Conservation (phyloP, 78 protist genomes). For the Protostelium mycophagum region DNA sequence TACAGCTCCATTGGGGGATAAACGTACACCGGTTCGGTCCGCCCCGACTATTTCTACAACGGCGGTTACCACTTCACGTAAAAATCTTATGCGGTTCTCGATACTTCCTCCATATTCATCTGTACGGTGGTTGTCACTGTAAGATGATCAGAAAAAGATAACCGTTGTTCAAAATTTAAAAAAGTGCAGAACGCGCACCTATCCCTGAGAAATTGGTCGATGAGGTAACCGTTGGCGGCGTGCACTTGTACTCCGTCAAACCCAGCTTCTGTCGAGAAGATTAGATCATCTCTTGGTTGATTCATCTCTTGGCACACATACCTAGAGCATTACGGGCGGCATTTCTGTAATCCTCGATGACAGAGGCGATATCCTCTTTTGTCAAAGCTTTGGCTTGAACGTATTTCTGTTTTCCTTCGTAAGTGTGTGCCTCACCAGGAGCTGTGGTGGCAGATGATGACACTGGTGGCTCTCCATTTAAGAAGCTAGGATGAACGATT, state of each 20-base stretch:
- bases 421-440: background rate
- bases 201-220: conserved; percentile 34
- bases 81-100: conserved; percentile 58
- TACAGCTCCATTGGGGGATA: background rate
- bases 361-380: background rate
- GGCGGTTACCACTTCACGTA: conserved; percentile 9
- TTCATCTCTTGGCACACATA: too few relatives aligned
- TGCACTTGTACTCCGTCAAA: conserved; percentile 70
- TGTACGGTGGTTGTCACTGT: conserved; percentile 51
- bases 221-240: conserved; percentile 80
- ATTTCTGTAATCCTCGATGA: background rate
- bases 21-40: background rate
- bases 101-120: conserved; percentile 75
- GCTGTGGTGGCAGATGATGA: background rate
- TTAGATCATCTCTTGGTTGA: too few relatives aligned
- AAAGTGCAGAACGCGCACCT: too few relatives aligned
- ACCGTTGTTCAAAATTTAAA: too few relatives aligned
- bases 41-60: background rate
- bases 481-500: background rate
- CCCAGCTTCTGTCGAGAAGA: too few relatives aligned
- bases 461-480: background rate
- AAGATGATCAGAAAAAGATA: too few relatives aligned
- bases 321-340: background rate
- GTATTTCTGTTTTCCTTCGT: background rate
- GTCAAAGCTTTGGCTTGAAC: background rate